Evolutionary conservation across 176 grass and related monocot species (phyloP).

Genomic region (Lolium rigidum): DNA sequence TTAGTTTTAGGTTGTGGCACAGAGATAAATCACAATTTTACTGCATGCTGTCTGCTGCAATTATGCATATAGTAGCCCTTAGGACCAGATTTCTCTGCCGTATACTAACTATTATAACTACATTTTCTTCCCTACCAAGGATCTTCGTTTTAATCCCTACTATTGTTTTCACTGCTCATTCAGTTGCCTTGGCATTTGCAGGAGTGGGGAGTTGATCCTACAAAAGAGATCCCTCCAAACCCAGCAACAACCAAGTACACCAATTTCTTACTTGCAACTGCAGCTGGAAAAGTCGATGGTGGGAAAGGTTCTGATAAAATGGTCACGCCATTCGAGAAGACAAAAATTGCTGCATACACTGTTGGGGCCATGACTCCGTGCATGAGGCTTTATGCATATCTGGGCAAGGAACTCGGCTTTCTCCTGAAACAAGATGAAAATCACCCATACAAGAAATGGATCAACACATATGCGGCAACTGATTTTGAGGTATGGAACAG

Average conservation of each 20-base stretch:
- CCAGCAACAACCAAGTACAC: conserved; percentile 82
- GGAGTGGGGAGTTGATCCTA: conserved; percentile 90
- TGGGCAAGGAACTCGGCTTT: conserved; percentile 72
- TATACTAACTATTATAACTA: neutral
- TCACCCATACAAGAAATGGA: conserved; percentile 91
- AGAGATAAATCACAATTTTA: conserved; percentile 4
- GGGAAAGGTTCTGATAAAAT: conserved; percentile 87
- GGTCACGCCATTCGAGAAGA: conserved; percentile 97
- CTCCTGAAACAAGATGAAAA: conserved; percentile 63
- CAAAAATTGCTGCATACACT: conserved; percentile 94
- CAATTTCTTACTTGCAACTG: conserved; percentile 87
- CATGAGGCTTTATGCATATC: conserved; percentile 92
- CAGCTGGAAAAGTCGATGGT: conserved; percentile 85
- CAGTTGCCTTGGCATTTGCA: conserved; percentile 49
- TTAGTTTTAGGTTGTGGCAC: neutral
- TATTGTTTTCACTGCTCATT: conserved; percentile 3
- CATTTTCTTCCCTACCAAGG: conserved; percentile 19
- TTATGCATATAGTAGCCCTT: conserved; percentile 24
- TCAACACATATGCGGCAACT: conserved; percentile 68
- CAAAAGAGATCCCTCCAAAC: conserved; percentile 66
- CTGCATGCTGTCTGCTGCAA: neutral
- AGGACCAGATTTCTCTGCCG: neutral
- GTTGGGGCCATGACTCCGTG: conserved; percentile 91
- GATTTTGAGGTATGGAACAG: conserved; percentile 75
- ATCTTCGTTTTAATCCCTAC: conserved; percentile 25